Base-by-base conservation (phyloP, 2,329 filamentous ascomycete species). In the Epichloe coenophiala region DNA sequence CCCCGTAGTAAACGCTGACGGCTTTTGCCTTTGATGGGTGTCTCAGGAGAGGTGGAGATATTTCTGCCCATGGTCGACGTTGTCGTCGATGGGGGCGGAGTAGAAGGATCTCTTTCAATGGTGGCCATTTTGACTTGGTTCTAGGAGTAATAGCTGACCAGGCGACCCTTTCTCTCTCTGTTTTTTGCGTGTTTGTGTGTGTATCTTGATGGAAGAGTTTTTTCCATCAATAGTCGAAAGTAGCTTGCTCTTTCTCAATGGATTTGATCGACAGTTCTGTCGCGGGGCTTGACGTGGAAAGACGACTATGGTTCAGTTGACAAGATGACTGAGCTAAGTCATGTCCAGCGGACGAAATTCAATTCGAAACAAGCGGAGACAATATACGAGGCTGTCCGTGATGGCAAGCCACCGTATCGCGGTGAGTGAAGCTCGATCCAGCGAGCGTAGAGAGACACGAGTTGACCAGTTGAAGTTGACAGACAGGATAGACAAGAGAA, bases 1-100 rank as follows among this genome's bases (percentile, higher is more conserved):
- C 83, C 80, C 55, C 82, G 81, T 17, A 94, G 71, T 36, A 95
- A 67, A 53, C 83, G 80, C 59, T 83, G 80, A 45, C 85, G 79
- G 49, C 80, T 77, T 63, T 83, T 88, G 51, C 78, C 71, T 66
- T 84, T 88, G 27, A 56, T 44, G 45, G 61, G 57, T 49, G 59
- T 53, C 35, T 64, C 63, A 56, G 60, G 57, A 42, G 56, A 55
- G 45, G 57, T 57, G 51, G 50, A 47, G 9, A 33, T 48, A 17
- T 27, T 21, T 23, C 57, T 55, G 54, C 52, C 53, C 48, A 55
- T 56, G 50, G 60, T 27, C 15, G 47, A 12, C 39, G 57, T 56
- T 50, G 59, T 43, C 21, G 31, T 15, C 39, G 57, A 3, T 66
- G 68, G 48, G 55, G 47, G n/a, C 49, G 54, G 53, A 43, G 58